Evolutionary conservation across 352 stramenopile genomes (phyloP), one percentile per base, ranked within the genome.

Genomic region (Globisporangium abappressorium): DNA sequence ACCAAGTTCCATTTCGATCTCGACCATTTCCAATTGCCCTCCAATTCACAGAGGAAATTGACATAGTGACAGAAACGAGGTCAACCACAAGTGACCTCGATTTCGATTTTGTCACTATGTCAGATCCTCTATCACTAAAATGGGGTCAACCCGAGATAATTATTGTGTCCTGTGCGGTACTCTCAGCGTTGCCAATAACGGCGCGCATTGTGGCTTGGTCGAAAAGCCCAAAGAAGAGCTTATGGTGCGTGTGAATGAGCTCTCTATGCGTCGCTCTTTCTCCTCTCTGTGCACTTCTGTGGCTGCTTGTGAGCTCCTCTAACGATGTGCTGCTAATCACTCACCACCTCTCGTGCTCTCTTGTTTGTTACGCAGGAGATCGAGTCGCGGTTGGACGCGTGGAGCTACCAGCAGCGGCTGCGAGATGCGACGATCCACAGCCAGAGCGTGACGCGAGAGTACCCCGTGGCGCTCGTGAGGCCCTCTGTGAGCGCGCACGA

Each of bases 341-440:
- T 20, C 15, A 22, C 6, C 18, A 1, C 5, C 1, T n/a, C 6
- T 4, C 6, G 5, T 18, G 12, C 36, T 18, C 36, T 43, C 12
- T 22, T 49, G 15, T 22, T 20, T 6, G 3, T n/a, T 22, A 49
- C n/a, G 63, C 71, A 91, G 75, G 67, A 89, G 59, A 81, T 79
- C 7, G 66, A 81, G 59, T 43, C 58, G 28, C 65, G 72, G 24
- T 62, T 87, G 30, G 83, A 93, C 64, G 59, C 65, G 36, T 81
- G 70, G 75, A 75, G 75, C 64, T 90, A 82, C 68, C 46, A 80
- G 57, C 78, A 81, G 61, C 85, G 83, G 47, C 41, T 75, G 34
- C 71, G 67, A 26, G 82, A 92, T 73, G 83, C 85, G 26, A 66
- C 69, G 62, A 69, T 30, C 33, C 72, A 89, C 72, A 92, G 79